Evolutionary conservation across 2,329 filamentous ascomycete species (phyloP).

Genomic region (Cladosporium cucumerinum): DNA sequence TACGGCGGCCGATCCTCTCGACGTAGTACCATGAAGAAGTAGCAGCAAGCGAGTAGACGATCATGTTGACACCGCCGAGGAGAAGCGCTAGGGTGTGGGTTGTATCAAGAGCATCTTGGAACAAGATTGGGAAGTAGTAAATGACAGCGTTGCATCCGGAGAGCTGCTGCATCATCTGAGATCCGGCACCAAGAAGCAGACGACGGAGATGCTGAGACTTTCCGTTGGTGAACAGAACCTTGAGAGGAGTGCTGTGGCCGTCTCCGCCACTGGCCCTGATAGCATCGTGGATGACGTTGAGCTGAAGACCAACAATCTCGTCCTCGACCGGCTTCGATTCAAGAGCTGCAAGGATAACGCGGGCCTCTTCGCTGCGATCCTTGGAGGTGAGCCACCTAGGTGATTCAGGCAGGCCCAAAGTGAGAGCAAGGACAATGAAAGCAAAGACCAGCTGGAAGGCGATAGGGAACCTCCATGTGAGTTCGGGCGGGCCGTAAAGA

Average conservation of each 20-base stretch:
- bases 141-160: constrained; percentile 24
- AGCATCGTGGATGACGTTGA: constrained; percentile 12
- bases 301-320: constrained; percentile 9
- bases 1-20: constrained; percentile 55
- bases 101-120: constrained; percentile 45
- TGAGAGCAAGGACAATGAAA: constrained; percentile 14
- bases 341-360: constrained; percentile 6
- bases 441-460: constrained; percentile 16
- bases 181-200: constrained; percentile 13
- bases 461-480: constrained; percentile 17
- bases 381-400: constrained; percentile 18
- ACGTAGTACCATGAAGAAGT: constrained; percentile 61
- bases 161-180: constrained; percentile 21
- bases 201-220: constrained; percentile 14
- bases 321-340: constrained; percentile 9
- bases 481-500: constrained; percentile 21
- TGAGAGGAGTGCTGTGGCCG: constrained; percentile 10
- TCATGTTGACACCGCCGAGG: constrained; percentile 39
- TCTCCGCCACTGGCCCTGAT: constrained; percentile 4
- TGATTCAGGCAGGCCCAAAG: constrained; percentile 18
- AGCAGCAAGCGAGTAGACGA: constrained; percentile 34
- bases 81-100: constrained; percentile 65
- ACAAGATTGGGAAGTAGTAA: constrained; percentile 39
- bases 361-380: constrained; percentile 14
- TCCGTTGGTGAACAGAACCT: constrained; percentile 8